phyloP scores from a whole-genome alignment of 306 rosid species.

The Hylodesmum podocarpum region DNA sequence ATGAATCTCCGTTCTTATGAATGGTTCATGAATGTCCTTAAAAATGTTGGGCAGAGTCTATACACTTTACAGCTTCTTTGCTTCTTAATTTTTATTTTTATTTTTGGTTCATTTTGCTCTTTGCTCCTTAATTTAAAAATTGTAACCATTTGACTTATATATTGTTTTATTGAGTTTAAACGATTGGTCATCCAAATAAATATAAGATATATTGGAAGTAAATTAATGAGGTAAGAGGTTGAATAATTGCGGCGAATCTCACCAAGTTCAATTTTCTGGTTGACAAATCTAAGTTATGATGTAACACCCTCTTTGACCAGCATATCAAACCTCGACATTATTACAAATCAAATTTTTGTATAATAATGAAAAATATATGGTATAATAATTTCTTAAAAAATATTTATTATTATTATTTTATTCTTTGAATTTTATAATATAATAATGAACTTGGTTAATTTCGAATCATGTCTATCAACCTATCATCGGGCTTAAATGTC shows the following conservation, averaged over 20 bases:
- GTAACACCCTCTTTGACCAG: constrained; percentile 42
- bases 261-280: constrained; percentile 33
- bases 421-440: too few species aligned
- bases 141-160: constrained; percentile 23
- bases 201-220: constrained; percentile 19
- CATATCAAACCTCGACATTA: constrained; percentile 39
- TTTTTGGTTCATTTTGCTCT: too few species aligned
- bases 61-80: background rate
- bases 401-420: too few species aligned
- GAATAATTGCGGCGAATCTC: constrained; percentile 38
- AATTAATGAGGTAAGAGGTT: constrained; percentile 55
- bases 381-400: too few species aligned
- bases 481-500: background rate
- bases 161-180: constrained; percentile 4
- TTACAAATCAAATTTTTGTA: too few species aligned
- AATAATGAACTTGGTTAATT: background rate
- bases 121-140: constrained; percentile 18
- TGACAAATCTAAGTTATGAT: constrained; percentile 44
- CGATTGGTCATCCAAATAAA: constrained; percentile 45
- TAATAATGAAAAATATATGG: too few species aligned
- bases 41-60: background rate
- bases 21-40: background rate
- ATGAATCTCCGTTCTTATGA: too few species aligned
- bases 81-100: constrained; percentile 24
- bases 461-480: background rate